Evolutionary conservation across 148 eudicot genomes (phyloP), one percentile per base, ranked within the genome.

Genomic region (Camellia japonica): DNA sequence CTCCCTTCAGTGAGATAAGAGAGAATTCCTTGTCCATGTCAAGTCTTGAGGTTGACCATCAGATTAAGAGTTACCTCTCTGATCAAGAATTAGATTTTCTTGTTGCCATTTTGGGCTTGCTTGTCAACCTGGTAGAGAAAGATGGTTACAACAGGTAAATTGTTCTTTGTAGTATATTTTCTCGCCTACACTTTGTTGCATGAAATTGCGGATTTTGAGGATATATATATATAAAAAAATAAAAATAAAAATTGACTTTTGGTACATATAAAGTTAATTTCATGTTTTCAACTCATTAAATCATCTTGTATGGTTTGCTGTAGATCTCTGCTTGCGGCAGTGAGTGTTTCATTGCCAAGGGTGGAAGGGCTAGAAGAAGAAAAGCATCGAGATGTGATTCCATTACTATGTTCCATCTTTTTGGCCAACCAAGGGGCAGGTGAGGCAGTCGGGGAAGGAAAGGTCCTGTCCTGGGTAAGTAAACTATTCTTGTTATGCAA

Each of bases 51-150:
- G 80, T 82, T 78, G 88, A 82, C 54, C 80, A 86, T 81, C 89
- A 85, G 81, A 87, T 80, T 55, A 89, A 87, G 38, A 70, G 73
- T 62, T 88, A 78, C 83, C 90, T 95, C 44, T 90, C 84, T 78
- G 98, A 95, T 85, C 92, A 92, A 82, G 98, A 95, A 79, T 78
- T 91, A 75, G 97, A 95, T 84, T 87, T 95, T 83, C 97, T 95
- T 79, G 98, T 95, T 80, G 91, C 93, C 80, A 88, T 95, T 77
- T 83, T 95, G 90, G 97, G 98, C 41, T 83, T 95, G 91, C 94
- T 95, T 68, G 98, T 95, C 68, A 95, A 93, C 84, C 74, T 95
- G 87, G 94, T 95, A 9, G 98, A 93, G 92, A 95, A 95, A 84
- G 94, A 95, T 82, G 87, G 89, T 13, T 71, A 80, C 41, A 95